Conservation (phyloP, 2,329 filamentous ascomycete genomes). For the Cordyceps militaris region DNA sequence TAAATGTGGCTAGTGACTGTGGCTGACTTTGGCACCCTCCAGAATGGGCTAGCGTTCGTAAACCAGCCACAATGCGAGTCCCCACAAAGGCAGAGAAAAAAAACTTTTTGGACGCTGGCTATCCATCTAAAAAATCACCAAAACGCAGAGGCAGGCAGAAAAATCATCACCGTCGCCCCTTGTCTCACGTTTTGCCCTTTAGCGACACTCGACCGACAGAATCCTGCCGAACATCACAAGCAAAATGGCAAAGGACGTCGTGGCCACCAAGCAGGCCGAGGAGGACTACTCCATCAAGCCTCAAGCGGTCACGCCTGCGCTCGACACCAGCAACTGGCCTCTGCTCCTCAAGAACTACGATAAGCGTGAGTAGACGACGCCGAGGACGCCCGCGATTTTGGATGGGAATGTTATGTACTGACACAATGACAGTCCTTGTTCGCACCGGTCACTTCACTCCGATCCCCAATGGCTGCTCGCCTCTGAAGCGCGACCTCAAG, state of each 20-base stretch:
- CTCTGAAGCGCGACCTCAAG: conserved; percentile 90
- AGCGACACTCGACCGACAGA: not conserved
- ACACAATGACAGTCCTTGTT: conserved; percentile 61
- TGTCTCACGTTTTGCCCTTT: conserved; percentile 18
- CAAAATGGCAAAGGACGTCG: conserved; percentile 42
- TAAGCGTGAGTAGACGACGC: conserved; percentile 56
- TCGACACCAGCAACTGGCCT: conserved; percentile 88
- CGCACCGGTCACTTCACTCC: conserved; percentile 96
- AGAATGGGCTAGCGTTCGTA: conserved; percentile 12
- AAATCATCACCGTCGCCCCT: not conserved
- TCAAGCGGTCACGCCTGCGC: conserved; percentile 66
- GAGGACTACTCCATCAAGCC: conserved; percentile 88
- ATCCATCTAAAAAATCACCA: conserved; percentile 18
- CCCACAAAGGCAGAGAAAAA: conserved; percentile 27
- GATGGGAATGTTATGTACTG: conserved; percentile 12
- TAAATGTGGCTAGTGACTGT: conserved; percentile 13
- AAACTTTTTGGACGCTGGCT: conserved; percentile 27
- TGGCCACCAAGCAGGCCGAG: conserved; percentile 38
- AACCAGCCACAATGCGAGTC: conserved; percentile 21
- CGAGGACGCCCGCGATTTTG: conserved; percentile 12
- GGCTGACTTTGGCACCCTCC: conserved; percentile 11
- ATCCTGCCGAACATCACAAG: not conserved
- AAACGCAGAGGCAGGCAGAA: conserved; percentile 15
- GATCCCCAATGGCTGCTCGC: conserved; percentile 86
- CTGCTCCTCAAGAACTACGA: conserved; percentile 94